phyloP scores from a whole-genome alignment of 106 monocot genomes.

The Gastrodia elata region DNA sequence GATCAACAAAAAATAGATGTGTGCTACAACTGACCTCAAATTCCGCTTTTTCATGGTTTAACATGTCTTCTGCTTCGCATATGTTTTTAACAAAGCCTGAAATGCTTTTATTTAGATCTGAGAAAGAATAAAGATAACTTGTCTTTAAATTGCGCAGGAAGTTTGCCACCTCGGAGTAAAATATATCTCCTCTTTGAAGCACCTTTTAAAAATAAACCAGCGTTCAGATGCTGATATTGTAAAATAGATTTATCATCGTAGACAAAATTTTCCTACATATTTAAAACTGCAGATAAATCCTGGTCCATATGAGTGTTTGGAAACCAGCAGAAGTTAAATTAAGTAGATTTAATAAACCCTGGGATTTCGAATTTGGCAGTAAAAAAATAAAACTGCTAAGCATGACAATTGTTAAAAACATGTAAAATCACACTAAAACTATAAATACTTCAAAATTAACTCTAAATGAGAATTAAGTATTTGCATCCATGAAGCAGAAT shows the following conservation, averaged over 20 bases:
- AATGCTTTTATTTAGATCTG: slow-evolving; percentile 10
- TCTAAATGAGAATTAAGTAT: too few relatives aligned
- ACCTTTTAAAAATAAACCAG: slow-evolving; percentile 30
- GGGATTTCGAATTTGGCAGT: too few relatives aligned
- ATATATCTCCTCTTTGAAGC: slow-evolving; percentile 22
- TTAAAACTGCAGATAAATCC: too few relatives aligned
- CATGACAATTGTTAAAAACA: too few relatives aligned
- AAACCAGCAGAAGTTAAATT: too few relatives aligned
- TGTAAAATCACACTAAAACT: too few relatives aligned
- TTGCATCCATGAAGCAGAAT: too few relatives aligned
- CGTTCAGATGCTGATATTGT: slow-evolving; percentile 8
- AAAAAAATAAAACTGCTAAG: too few relatives aligned
- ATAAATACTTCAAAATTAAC: too few relatives aligned
- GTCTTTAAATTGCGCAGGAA: slow-evolving; percentile 33
- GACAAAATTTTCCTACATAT: neutral
- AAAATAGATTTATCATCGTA: neutral
- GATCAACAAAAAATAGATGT: neutral
- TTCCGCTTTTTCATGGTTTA: slow-evolving; percentile 56
- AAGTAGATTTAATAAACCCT: too few relatives aligned
- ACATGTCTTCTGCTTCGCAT: slow-evolving; percentile 51
- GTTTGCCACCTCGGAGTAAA: slow-evolving; percentile 57
- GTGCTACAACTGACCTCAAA: slow-evolving; percentile 47
- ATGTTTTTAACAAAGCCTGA: slow-evolving; percentile 29
- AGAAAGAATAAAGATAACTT: slow-evolving; percentile 13
- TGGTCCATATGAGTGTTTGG: too few relatives aligned